phyloP scores from a whole-genome alignment of 345 rosid species.

The Camelina hispida region DNA sequence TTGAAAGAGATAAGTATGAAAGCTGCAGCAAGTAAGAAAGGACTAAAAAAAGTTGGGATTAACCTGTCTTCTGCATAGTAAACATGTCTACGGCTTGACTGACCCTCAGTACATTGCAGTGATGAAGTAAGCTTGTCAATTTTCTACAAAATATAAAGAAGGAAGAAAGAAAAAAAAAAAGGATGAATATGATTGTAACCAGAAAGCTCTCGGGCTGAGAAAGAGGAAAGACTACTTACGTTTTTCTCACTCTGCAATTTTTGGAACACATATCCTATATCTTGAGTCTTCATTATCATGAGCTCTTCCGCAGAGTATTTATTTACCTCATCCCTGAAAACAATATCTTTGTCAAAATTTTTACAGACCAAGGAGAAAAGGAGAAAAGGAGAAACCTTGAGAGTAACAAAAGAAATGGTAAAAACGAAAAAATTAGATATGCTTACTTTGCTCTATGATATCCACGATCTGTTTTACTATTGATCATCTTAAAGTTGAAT shows the following conservation, averaged over 20 bases:
- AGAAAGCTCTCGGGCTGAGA: neutral
- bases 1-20: neutral
- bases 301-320: slow-evolving; percentile 81
- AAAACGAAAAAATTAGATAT: neutral
- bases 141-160: slow-evolving; percentile 61
- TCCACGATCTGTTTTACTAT: slow-evolving; percentile 60
- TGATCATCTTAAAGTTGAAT: slow-evolving; percentile 79
- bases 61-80: slow-evolving; percentile 89
- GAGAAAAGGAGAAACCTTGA: slow-evolving; percentile 12
- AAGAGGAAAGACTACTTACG: slow-evolving; percentile 43
- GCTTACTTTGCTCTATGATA: slow-evolving; percentile 72
- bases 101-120: slow-evolving; percentile 69
- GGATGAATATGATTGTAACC: neutral
- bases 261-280: slow-evolving; percentile 81
- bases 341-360: neutral
- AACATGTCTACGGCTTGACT: slow-evolving; percentile 55
- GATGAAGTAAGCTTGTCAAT: slow-evolving; percentile 71
- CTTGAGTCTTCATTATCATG: slow-evolving; percentile 91
- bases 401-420: slow-evolving; percentile 5
- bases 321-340: slow-evolving; percentile 66
- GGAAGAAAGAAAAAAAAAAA: neutral
- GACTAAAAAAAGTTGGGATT: slow-evolving; percentile 8
- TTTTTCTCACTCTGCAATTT: slow-evolving; percentile 85
- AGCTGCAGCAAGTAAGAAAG: slow-evolving; percentile 12
- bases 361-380: neutral